Conservation (phyloP, 176 grass and related monocot genomes). For the Zea mays region DNA sequence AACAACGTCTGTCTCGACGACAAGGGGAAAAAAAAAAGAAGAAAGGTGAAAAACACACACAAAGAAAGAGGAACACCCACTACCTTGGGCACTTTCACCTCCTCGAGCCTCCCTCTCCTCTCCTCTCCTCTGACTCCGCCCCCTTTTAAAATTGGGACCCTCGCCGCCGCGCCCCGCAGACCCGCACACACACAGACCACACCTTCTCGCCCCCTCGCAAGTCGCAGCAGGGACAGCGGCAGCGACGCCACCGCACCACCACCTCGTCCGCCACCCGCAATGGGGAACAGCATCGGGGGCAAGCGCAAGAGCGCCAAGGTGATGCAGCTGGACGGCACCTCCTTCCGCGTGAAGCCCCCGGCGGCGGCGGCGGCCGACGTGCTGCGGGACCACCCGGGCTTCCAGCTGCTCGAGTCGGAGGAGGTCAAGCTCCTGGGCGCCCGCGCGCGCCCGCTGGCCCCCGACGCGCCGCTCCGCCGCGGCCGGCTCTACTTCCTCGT, state of each 20-base stretch:
- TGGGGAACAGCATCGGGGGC: conserved; percentile 85
- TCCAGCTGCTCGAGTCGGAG: conserved; percentile 64
- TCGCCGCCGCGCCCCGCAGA: neutral
- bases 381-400: conserved; percentile 67
- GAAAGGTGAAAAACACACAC: neutral
- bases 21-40: conserved; percentile 18
- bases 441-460: conserved; percentile 50
- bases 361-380: conserved; percentile 48
- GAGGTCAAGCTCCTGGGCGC: conserved; percentile 78
- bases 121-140: too few species aligned
- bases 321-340: conserved; percentile 88
- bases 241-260: neutral
- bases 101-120: neutral
- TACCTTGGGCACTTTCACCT: neutral
- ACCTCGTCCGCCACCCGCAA: conserved; percentile 10
- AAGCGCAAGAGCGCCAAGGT: conserved; percentile 76
- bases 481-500: conserved; percentile 84
- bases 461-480: conserved; percentile 48
- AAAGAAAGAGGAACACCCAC: conserved; percentile 23
- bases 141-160: too few species aligned
- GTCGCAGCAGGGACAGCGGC: neutral
- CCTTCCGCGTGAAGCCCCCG: conserved; percentile 72
- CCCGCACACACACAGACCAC: neutral
- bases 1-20: neutral
- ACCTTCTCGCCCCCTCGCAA: neutral